phyloP scores from a whole-genome alignment of 139 green algal genomes.

The Volvox reticuliferus region DNA sequence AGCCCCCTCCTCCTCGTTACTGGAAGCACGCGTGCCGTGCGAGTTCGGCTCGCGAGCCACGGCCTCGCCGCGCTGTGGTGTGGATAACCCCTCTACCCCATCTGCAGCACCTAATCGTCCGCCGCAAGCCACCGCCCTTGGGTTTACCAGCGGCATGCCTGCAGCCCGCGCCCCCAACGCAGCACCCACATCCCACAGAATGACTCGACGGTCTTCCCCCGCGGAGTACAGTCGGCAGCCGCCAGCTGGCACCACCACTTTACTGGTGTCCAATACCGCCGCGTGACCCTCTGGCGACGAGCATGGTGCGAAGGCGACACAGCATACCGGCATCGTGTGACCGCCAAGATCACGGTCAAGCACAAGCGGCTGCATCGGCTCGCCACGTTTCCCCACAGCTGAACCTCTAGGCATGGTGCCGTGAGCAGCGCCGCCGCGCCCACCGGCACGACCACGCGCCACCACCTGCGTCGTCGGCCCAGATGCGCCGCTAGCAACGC shows the following conservation, averaged over 20 bases:
- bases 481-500: conserved; percentile 19
- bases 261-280: neutral
- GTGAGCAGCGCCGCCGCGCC: neutral
- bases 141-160: neutral
- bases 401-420: neutral
- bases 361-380: neutral
- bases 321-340: conserved; percentile 25
- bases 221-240: conserved; percentile 29
- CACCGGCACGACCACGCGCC: conserved; percentile 5
- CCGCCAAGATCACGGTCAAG: conserved; percentile 9
- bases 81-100: no score
- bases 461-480: conserved; percentile 15
- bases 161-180: neutral
- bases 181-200: conserved; percentile 27
- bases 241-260: neutral
- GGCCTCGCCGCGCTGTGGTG: neutral
- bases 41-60: neutral
- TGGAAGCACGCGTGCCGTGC: neutral
- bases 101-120: no score
- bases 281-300: neutral
- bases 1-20: neutral
- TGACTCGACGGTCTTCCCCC: conserved; percentile 29
- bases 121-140: neutral
- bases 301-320: conserved; percentile 3
- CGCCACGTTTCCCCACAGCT: neutral